Base-by-base conservation (phyloP, 192 early-diverging fungal genomes). In the Coemansia sp. region DNA sequence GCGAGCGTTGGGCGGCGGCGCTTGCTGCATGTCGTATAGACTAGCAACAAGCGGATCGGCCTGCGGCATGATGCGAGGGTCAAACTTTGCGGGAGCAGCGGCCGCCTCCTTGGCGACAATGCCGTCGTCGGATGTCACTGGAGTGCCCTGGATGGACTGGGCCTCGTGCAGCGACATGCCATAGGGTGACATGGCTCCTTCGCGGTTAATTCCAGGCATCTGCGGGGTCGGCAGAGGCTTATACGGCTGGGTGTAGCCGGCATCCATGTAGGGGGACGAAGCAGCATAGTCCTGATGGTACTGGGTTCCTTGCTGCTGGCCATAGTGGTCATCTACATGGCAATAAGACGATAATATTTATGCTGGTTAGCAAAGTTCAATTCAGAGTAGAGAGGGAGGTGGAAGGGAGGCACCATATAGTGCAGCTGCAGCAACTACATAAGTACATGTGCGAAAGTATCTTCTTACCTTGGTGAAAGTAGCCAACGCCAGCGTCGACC, bases 21-120 rank as follows among this genome's bases (percentile, higher is more conserved):
- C 74, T 28, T 70, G 51, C 36, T 73, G 57, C 62, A 39, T 45
- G 72, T 84, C 60, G 71, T 80, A 80, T n/a, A 84, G 77, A 28
- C 55, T 59, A 14, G 73, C 66, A 33, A 77, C 62, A 24, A 51
- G 46, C 10, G 73, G 74, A 59, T 80, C 78, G 9, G 64, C 33
- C 38, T 69, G 67, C 11, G 83, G 83, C 74, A 81, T 76, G 55
- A 73, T 67, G 23, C 77, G 77, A 43, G 83, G 83, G 58, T 84
- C 78, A 24, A 84, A 48, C 58, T 61, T 70, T 20, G 18, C 45
- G 14, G 71, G 60, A 7, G 28, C 26, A n/a, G 46, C 16, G 21
- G 50, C 37, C 46, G 69, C 63, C 48, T 73, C 59, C 20, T 60
- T 53, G 53, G 43, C 14, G 16, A 23, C 59, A 43, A 51, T 21